Evolutionary conservation across 2,329 filamentous ascomycete species (phyloP).

Genomic region (Ophiostoma australiae): DNA sequence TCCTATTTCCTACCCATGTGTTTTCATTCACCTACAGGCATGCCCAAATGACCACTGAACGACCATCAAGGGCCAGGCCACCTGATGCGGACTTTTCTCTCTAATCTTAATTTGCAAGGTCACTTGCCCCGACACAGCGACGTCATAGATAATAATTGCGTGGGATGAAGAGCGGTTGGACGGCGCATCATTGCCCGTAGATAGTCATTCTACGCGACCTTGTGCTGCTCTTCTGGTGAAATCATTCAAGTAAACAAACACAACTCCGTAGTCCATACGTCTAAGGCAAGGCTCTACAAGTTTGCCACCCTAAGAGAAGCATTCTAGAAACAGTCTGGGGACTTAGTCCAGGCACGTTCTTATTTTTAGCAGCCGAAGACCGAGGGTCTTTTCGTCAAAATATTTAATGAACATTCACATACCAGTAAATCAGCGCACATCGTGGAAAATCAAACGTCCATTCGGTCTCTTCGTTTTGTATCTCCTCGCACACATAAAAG

Average conservation of each 20-base stretch:
- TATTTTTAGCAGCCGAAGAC: neutral
- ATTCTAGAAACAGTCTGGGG: neutral
- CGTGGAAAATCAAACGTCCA: neutral
- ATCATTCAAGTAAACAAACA: too few species aligned
- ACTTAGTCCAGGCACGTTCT: neutral
- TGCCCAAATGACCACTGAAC: neutral
- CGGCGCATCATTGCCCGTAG: neutral
- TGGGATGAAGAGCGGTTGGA: neutral
- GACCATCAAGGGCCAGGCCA: neutral
- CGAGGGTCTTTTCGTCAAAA: neutral
- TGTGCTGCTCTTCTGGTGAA: too few species aligned
- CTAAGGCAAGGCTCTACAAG: neutral
- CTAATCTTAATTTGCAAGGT: neutral
- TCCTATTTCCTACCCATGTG: too few species aligned
- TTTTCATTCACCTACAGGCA: neutral
- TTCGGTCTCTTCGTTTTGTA: slow-evolving; percentile 3
- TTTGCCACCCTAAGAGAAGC: neutral
- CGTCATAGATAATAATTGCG: slow-evolving; percentile 5
- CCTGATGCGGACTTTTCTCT: neutral
- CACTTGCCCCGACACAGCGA: neutral
- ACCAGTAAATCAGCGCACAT: neutral
- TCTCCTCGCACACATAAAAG: neutral
- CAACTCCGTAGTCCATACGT: neutral
- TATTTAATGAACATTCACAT: neutral
- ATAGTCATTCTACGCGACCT: neutral